Evolutionary conservation across 2,329 filamentous ascomycete species (phyloP).

Genomic region (Neocatenulostroma microsporum): DNA sequence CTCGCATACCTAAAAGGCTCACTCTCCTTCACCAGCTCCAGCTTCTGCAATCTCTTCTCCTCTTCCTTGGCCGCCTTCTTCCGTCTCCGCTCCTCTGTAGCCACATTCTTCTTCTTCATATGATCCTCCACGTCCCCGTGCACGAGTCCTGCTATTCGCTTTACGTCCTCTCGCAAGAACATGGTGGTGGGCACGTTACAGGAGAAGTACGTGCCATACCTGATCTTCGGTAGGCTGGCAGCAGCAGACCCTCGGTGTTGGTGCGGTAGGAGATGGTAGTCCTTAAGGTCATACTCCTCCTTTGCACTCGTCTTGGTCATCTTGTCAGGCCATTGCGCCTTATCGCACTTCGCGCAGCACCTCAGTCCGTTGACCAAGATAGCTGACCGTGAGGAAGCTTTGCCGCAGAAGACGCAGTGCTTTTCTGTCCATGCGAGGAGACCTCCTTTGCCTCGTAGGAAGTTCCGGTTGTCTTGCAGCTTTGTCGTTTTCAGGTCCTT

Average conservation of each 20-base stretch:
- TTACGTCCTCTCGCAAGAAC: constrained; percentile 22
- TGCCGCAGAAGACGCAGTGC: constrained; percentile 28
- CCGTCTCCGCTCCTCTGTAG: constrained; percentile 9
- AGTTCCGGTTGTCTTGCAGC: background rate
- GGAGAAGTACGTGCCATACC: constrained; percentile 20
- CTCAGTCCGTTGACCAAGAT: constrained; percentile 24
- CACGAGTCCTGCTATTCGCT: constrained; percentile 14
- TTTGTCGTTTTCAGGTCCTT: constrained; percentile 8
- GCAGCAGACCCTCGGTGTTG: constrained; percentile 1
- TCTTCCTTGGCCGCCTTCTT: constrained; percentile 9
- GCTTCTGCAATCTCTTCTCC: background rate
- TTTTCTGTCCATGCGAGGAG: constrained; percentile 19
- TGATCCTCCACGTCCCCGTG: constrained; percentile 17
- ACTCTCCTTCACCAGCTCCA: background rate
- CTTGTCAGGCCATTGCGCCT: constrained; percentile 23
- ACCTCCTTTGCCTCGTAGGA: constrained; percentile 7
- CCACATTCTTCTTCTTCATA: constrained; percentile 9
- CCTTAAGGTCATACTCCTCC: constrained; percentile 16
- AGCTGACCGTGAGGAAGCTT: constrained; percentile 15
- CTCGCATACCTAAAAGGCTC: background rate
- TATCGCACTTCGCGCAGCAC: constrained; percentile 25
- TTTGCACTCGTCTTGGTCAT: constrained; percentile 25
- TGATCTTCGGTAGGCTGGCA: constrained; percentile 10
- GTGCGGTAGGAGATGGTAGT: constrained; percentile 18
- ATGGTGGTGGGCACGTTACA: constrained; percentile 19